These are phyloP conservation scores for Arabidopsis suecica DNA, from an alignment of 345 rosid species.

Conservation along the genomic window DNA sequence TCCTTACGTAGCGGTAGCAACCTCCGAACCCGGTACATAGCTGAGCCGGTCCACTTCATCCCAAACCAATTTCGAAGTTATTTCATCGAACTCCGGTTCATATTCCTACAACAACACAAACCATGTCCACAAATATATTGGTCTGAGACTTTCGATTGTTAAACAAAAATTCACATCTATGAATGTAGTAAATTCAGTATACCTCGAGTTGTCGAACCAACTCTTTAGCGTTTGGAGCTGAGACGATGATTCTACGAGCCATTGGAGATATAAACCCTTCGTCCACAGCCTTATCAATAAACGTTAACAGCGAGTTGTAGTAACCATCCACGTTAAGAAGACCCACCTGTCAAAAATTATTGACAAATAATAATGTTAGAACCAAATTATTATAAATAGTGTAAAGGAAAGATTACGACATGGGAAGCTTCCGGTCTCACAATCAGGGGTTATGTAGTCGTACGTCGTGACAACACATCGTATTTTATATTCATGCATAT, in stretches of 20 bases:
- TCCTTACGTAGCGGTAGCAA: slow-evolving; percentile 58
- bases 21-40: slow-evolving; percentile 63
- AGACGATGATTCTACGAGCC: slow-evolving; percentile 86
- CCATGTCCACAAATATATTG: too few species aligned
- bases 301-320: slow-evolving; percentile 82
- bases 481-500: slow-evolving; percentile 25
- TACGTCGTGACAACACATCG: slow-evolving; percentile 45
- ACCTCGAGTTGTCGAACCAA: slow-evolving; percentile 91
- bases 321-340: slow-evolving; percentile 93
- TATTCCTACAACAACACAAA: slow-evolving; percentile 57
- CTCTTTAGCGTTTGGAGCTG: slow-evolving; percentile 83
- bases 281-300: slow-evolving; percentile 89
- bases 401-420: slow-evolving; percentile 37
- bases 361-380: slow-evolving; percentile 23
- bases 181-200: background rate
- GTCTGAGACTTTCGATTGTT: too few species aligned
- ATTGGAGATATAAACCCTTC: slow-evolving; percentile 90
- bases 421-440: slow-evolving; percentile 50
- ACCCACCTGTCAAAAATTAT: slow-evolving; percentile 67
- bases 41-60: slow-evolving; percentile 74
- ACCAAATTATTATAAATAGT: background rate
- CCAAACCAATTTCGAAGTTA: slow-evolving; percentile 83
- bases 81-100: slow-evolving; percentile 75
- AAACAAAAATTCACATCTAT: too few species aligned
- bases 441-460: slow-evolving; percentile 46